phyloP scores from a whole-genome alignment of 2,329 filamentous ascomycete species.

The Chrysoporthe cubensis region DNA sequence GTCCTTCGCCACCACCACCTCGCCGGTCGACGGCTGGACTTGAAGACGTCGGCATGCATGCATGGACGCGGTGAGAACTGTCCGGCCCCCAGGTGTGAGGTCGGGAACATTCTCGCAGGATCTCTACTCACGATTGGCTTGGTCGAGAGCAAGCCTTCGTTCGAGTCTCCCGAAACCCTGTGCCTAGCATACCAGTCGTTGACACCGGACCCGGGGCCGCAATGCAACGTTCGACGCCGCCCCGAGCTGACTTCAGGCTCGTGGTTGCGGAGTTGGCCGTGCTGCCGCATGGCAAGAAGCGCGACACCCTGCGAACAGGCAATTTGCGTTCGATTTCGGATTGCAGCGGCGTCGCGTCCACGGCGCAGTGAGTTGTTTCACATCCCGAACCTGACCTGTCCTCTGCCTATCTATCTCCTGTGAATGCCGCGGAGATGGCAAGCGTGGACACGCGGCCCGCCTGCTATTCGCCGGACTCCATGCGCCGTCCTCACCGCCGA shows the following conservation, averaged over 20 bases:
- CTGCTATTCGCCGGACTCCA: background rate
- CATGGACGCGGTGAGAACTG: background rate
- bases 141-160: background rate
- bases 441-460: background rate
- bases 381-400: background rate
- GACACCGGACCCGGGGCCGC: background rate
- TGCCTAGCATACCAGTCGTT: no score
- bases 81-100: background rate
- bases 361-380: background rate
- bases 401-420: background rate
- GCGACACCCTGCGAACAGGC: background rate
- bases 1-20: background rate
- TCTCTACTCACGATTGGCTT: background rate
- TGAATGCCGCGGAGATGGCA: slow-evolving; percentile 8
- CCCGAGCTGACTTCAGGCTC: background rate
- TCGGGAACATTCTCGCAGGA: background rate
- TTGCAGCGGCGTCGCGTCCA: background rate
- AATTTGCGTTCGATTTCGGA: background rate
- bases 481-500: background rate
- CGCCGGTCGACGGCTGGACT: background rate
- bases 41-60: background rate
- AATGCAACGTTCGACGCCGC: background rate
- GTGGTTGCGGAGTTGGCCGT: background rate
- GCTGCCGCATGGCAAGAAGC: background rate
- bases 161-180: background rate